These are phyloP conservation scores for Paramecium biaurelia DNA, from an alignment of 73 alveolate species.

Conservation along the genomic window DNA sequence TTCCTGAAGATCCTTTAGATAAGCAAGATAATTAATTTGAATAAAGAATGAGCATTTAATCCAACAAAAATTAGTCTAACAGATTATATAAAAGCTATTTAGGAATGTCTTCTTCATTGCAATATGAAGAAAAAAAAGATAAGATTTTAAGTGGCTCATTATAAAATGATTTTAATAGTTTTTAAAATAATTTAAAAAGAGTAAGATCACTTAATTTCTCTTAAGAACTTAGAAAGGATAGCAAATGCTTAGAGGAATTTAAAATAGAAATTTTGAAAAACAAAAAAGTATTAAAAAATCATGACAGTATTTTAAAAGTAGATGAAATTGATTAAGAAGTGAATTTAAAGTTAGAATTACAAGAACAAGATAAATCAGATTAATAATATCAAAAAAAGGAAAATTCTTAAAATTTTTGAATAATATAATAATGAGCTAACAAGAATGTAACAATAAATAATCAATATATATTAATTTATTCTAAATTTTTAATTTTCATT, in stretches of 20 bases:
- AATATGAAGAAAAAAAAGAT: not conserved
- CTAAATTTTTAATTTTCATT: not conserved
- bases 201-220: not conserved
- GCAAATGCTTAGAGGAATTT: not conserved
- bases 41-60: not conserved
- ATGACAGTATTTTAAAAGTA: constrained; percentile 11
- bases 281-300: not conserved
- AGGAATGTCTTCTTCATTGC: not conserved
- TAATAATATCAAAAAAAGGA: not conserved
- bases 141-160: not conserved
- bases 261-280: not conserved
- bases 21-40: not conserved
- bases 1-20: not conserved
- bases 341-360: not conserved
- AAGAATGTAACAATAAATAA: not conserved
- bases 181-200: not conserved
- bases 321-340: not conserved
- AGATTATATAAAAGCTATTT: not conserved
- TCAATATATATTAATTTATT: not conserved
- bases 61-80: not conserved
- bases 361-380: not conserved
- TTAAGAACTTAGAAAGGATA: not conserved
- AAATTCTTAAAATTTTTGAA: not conserved
- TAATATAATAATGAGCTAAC: not conserved
- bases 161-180: not conserved